Base-by-base conservation (phyloP, 2,329 filamentous ascomycete genomes). In the Aspergillus fijiensis region DNA sequence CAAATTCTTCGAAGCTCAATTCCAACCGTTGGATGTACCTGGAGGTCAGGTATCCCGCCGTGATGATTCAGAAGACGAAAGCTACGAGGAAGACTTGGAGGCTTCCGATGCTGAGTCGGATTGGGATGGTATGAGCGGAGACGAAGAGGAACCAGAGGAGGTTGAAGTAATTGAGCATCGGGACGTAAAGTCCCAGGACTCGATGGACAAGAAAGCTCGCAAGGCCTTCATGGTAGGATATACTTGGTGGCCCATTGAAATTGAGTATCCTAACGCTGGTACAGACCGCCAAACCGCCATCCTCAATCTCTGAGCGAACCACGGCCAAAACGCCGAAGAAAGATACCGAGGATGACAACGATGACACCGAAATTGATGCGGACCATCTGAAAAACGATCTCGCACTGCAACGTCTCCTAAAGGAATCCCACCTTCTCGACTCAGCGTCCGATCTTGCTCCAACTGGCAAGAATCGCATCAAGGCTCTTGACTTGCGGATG, bases 401-500 rank as follows among this genome's bases (percentile, higher is more conserved):
- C 57, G 93, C 91, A 45, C 87, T 99, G 14, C 94, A 97, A 75
- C 89, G 92, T 51, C 87, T 99, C 47, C 86, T 99, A 60, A 85
- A 89, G 67, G 95, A 99, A 81, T 97, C 93, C 0, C 92, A 96
- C 77, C 88, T 98, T 62, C 87, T 98, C 59, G 84, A 87, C 51
- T 80, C 84, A 0, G 80, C 83, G 14, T 79, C 80, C 29, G 79
- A 82, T 58, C 79, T 83, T 3, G 82, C 84, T 49, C 81, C 83
- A 19, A 80, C 84, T 23, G 93, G 93, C 57, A 88, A 87, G 68
- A 89, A 89, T 68, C 86, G 93, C 33, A 87, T 91, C 66, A 91
- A 90, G 74, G 91, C 93, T 0, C 86, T 90, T 5, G 94, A 98
- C 74, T 79, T 97, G 65, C 89, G 94, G 60, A 81, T 98, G 51